A percentile compares a stretch with the other conserved stretches of the same genome.
Evolutionary conservation across 805 yeast species (phyloP).

Genomic region (Saccharomycopsis amapae): DNA sequence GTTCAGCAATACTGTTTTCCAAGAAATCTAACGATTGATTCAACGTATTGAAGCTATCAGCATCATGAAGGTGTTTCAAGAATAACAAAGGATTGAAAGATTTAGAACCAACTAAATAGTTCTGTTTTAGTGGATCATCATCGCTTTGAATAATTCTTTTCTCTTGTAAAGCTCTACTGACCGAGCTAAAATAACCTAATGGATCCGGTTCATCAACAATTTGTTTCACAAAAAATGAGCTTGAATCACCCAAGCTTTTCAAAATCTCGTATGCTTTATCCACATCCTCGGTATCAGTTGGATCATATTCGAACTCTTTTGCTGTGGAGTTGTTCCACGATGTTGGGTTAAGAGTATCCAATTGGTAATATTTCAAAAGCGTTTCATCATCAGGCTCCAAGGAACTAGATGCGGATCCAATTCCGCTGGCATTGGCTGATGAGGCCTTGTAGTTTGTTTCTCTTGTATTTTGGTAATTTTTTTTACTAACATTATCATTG

Average conservation of each 20-base stretch:
- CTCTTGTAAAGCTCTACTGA: constrained; percentile 36
- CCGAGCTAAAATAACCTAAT: constrained; percentile 43
- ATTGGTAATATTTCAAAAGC: constrained; percentile 35
- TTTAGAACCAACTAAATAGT: constrained; percentile 49
- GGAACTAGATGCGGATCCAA: no score
- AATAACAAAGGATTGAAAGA: constrained; percentile 52
- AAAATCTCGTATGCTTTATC: constrained; percentile 31
- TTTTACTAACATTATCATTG: neutral
- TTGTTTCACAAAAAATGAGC: constrained; percentile 24
- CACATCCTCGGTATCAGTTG: constrained; percentile 24
- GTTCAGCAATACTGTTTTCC: constrained; percentile 41
- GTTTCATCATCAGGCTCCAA: constrained; percentile 24
- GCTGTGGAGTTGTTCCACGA: constrained; percentile 33
- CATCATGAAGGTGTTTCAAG: constrained; percentile 47
- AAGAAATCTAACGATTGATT: constrained; percentile 40
- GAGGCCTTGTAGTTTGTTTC: neutral
- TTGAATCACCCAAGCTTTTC: constrained; percentile 27
- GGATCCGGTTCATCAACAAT: constrained; percentile 45
- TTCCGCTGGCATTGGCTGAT: no score
- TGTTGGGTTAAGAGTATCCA: constrained; percentile 37
- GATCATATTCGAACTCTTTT: constrained; percentile 24
- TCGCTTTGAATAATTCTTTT: constrained; percentile 33
- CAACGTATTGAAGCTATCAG: constrained; percentile 47
- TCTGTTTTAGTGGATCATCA: constrained; percentile 31
- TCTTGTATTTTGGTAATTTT: neutral